Base-by-base conservation (phyloP, 768 basidiomycete genomes). In the Pilatotrama ljubarskyi region DNA sequence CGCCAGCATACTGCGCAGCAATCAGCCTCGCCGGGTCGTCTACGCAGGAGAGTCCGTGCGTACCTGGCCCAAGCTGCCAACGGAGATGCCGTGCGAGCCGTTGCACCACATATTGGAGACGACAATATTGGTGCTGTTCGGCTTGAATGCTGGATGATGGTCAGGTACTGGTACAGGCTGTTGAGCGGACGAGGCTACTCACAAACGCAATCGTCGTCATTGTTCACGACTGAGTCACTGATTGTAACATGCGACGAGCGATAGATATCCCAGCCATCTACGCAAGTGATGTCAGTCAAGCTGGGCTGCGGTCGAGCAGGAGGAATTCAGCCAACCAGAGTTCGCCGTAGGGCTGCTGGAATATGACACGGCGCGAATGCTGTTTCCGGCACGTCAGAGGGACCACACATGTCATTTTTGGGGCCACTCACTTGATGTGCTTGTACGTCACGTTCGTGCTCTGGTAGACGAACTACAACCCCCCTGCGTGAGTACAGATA, bases 211-310 rank as follows among this genome's bases (percentile, higher is more conserved):
- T 78, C 79, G 58, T 79, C 80, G 40, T 75, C 76, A 51, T 79
- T 80, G 65, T 75, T 66, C 44, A 80, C 71, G 38, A 67, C 71
- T 6, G 75, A 75, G 47, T 79, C 69, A 13, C 66, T 64, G 35
- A 81, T 75, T 13, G 66, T 73, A 43, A 72, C 69, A 29, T 64
- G 53, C 2, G 68, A 66, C 11, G 75, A 78, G 42, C 78, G 75
- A 61, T 80, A 81, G 59, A 79, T 79, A 59, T 82, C 79, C 78
- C 79, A 80, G n/a, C 77, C 80, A 52, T 81, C 80, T 72, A 59
- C 8, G 11, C 20, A 2, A 15, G 25, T 46, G 9, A n/a, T 46
- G 26, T 10, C 8, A 36, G 20, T 35, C 20, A 29, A 43, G 17
- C 8, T 20, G 20, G 5, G 20, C 20, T 22, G 11, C 8, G 13